Evolutionary conservation across 2,329 filamentous ascomycete genomes (phyloP).

Genomic region (Paecilomyces dactylethromorphus): DNA sequence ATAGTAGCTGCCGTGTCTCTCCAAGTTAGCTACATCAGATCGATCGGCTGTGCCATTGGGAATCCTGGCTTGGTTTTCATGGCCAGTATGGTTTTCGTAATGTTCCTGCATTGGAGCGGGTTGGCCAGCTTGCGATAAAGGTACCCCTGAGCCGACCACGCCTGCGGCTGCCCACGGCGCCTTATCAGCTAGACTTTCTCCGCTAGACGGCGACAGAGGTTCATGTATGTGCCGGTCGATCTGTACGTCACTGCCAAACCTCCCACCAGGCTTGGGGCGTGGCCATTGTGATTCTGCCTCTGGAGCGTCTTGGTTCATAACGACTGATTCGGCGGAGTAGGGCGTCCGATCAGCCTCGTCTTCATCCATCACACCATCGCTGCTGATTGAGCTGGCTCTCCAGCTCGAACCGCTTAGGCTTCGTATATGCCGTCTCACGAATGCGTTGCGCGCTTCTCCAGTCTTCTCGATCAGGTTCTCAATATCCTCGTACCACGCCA

Average conservation of each 20-base stretch:
- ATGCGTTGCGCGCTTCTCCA: conserved; percentile 79
- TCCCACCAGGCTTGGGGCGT: conserved; percentile 84
- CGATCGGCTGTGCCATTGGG: conserved; percentile 5
- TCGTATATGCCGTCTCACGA: conserved; percentile 74
- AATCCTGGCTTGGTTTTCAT: conserved; percentile 5
- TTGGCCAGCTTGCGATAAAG: conserved; percentile 28
- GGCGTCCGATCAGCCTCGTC: conserved; percentile 61
- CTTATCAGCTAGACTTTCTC: conserved; percentile 65
- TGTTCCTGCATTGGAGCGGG: conserved; percentile 15
- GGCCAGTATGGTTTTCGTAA: conserved; percentile 5
- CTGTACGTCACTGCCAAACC: conserved; percentile 91
- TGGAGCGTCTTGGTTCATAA: conserved; percentile 31
- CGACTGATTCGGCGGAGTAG: conserved; percentile 52
- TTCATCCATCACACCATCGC: conserved; percentile 72
- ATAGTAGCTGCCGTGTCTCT: conserved; percentile 37
- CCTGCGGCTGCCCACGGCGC: conserved; percentile 55
- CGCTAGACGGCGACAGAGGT: conserved; percentile 73
- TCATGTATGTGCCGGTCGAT: conserved; percentile 79
- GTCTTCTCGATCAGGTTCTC: conserved; percentile 82
- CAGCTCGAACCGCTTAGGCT: conserved; percentile 62
- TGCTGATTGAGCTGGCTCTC: conserved; percentile 58
- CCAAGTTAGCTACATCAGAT: conserved; percentile 10
- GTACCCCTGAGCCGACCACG: conserved; percentile 42
- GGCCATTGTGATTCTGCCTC: conserved; percentile 41
- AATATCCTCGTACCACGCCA: conserved; percentile 94